Evolutionary conservation across 2,329 filamentous ascomycete genomes (phyloP).

Genomic region (Penicillium sp.): DNA sequence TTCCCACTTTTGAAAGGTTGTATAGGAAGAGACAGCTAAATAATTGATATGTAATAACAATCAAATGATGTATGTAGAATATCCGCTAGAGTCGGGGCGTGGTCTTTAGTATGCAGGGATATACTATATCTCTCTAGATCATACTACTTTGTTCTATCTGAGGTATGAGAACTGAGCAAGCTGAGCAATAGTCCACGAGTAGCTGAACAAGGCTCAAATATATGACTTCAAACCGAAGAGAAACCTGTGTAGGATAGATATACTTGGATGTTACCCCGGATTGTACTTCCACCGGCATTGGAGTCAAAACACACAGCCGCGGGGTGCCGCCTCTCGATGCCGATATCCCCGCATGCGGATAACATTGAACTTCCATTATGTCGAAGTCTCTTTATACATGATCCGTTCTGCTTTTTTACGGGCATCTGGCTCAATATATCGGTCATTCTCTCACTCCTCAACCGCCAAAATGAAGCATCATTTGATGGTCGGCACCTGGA

Average conservation of each 20-base stretch:
- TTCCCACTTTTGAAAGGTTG: too few species aligned
- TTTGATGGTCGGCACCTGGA: conserved; percentile 88
- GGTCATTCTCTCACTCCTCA: conserved; percentile 12
- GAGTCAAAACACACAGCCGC: conserved; percentile 1
- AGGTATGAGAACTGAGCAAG: too few species aligned
- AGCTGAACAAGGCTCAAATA: too few species aligned
- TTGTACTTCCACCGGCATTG: not conserved
- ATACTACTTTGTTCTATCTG: too few species aligned
- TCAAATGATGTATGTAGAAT: not conserved
- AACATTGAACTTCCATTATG: conserved; percentile 8
- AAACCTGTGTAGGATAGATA: not conserved
- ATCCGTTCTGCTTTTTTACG: conserved; percentile 8
- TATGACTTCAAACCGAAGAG: not conserved
- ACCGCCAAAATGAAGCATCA: conserved; percentile 64
- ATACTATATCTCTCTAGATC: too few species aligned
- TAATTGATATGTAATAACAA: not conserved
- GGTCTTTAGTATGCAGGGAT: too few species aligned
- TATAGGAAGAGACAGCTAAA: not conserved
- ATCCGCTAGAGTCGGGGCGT: too few species aligned
- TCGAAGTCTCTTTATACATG: conserved; percentile 11
- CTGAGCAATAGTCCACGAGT: too few species aligned
- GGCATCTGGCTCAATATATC: conserved; percentile 5
- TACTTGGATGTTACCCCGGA: not conserved
- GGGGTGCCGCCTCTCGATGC: conserved; percentile 18
- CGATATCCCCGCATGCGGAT: conserved; percentile 14